A percentile compares a stretch with the other conserved stretches of the same genome.
Conservation (phyloP, 2,329 filamentous ascomycete genomes). For the Fusarium pseudograminearum region DNA sequence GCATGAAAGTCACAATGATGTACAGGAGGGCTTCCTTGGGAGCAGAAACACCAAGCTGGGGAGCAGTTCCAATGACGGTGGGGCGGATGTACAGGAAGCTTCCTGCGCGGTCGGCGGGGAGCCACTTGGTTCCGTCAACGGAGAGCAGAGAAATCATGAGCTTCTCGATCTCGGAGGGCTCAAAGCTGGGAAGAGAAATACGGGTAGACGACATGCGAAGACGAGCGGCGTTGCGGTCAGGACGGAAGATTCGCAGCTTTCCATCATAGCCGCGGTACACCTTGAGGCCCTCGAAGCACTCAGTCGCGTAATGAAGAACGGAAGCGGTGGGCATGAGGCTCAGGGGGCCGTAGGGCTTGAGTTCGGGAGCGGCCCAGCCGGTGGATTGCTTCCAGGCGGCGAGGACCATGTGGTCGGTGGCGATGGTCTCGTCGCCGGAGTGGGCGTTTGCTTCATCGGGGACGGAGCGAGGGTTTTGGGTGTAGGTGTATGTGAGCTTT, state of each 20-base stretch:
- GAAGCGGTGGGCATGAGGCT: constrained; percentile 84
- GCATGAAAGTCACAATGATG: constrained; percentile 77
- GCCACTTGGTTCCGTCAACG: constrained; percentile 81
- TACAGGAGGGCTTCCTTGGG: constrained; percentile 90
- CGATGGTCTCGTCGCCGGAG: constrained; percentile 64
- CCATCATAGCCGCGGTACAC: constrained; percentile 83
- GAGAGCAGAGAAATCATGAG: constrained; percentile 78
- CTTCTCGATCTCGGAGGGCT: constrained; percentile 77
- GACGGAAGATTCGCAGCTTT: constrained; percentile 81
- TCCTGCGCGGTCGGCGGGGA: constrained; percentile 76
- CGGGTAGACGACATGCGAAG: constrained; percentile 71
- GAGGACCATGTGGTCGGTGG: constrained; percentile 91
- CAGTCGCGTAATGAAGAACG: constrained; percentile 88
- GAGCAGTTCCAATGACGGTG: constrained; percentile 85
- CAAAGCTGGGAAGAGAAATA: constrained; percentile 80
- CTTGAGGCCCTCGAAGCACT: constrained; percentile 90
- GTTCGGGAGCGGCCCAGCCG: constrained; percentile 80
- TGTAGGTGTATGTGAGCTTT: constrained; percentile 67
- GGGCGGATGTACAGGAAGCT: constrained; percentile 87
- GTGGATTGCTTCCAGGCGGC: constrained; percentile 71
- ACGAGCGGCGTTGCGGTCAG: constrained; percentile 76
- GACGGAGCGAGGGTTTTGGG: constrained; percentile 63
- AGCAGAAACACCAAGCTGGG: constrained; percentile 82
- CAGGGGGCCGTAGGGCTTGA: constrained; percentile 82
- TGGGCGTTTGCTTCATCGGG: constrained; percentile 63